Conservation (phyloP, 1,284 basidiomycete species). For the Cryptococcus amylolentus region DNA sequence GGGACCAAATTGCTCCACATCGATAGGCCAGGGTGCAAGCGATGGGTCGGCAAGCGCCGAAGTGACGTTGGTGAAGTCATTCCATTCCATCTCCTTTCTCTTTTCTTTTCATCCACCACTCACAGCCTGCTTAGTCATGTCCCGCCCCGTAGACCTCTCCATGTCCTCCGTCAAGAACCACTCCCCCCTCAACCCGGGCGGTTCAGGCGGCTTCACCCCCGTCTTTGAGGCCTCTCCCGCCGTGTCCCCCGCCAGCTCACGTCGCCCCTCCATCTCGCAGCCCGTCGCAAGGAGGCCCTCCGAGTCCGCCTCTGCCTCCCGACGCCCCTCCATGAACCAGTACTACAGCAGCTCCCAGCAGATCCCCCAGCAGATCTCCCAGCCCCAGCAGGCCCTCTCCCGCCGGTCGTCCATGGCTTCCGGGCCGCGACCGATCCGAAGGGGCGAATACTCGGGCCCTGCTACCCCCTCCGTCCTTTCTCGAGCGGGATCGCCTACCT, state of each 20-base stretch:
- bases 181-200: conserved; percentile 4
- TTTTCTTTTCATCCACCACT: not conserved
- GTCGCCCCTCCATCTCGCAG: conserved; percentile 13
- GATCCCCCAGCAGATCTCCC: not conserved
- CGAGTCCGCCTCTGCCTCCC: conserved; percentile 8
- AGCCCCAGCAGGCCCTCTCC: conserved; percentile 16
- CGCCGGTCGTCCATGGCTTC: conserved; percentile 33
- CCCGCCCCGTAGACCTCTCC: conserved; percentile 12
- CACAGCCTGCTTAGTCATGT: conserved; percentile 5
- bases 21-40: not conserved
- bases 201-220: conserved; percentile 4
- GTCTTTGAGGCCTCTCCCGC: conserved; percentile 18
- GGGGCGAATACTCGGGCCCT: conserved; percentile 37
- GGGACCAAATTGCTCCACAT: no score
- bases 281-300: conserved; percentile 21
- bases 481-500: conserved; percentile 47
- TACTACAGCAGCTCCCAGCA: not conserved
- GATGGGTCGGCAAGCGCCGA: not conserved
- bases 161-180: conserved; percentile 16
- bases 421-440: conserved; percentile 39
- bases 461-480: conserved; percentile 44
- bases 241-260: conserved; percentile 20
- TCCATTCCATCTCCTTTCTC: not conserved
- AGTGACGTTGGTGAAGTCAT: not conserved
- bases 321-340: conserved; percentile 7